Conservation (phyloP, 495 filamentous ascomycete species). For the Penicillium herquei region DNA sequence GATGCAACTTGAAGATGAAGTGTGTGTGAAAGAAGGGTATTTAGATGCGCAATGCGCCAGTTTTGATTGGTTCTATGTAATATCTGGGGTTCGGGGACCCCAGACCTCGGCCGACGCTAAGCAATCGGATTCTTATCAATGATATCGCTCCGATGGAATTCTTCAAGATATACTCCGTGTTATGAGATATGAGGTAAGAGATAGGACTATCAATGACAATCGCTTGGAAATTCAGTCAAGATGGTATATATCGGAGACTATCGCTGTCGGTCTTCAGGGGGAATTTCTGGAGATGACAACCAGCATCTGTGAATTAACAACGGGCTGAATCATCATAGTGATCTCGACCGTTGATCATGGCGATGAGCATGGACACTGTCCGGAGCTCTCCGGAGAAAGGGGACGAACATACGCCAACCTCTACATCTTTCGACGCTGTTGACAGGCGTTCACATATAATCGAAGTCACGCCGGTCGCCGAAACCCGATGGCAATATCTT, state of each 20-base stretch:
- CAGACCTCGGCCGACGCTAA: constrained; percentile 20
- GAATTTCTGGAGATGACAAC: background rate
- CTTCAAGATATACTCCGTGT: constrained; percentile 4
- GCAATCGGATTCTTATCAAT: constrained; percentile 17
- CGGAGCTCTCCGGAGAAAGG: constrained; percentile 13
- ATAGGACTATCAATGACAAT: constrained; percentile 8
- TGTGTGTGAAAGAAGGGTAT: no score
- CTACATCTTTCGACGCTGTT: constrained; percentile 9
- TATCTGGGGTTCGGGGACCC: constrained; percentile 2
- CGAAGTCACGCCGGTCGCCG: constrained; percentile 15
- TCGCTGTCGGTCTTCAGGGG: background rate
- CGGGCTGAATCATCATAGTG: background rate
- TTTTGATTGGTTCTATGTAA: background rate
- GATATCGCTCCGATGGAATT: background rate
- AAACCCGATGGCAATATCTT: constrained; percentile 31
- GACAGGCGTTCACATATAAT: constrained; percentile 8
- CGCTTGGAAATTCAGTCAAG: background rate
- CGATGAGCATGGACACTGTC: constrained; percentile 6
- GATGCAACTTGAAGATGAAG: background rate
- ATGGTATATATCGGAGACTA: constrained; percentile 9
- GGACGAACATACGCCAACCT: background rate
- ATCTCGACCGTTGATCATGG: background rate
- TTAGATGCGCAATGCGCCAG: background rate
- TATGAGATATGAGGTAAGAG: constrained; percentile 7
- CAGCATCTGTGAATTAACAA: background rate